These are phyloP conservation scores for Whalleya microplaca DNA, from an alignment of 2,329 filamentous ascomycete genomes.

Conservation along the genomic window DNA sequence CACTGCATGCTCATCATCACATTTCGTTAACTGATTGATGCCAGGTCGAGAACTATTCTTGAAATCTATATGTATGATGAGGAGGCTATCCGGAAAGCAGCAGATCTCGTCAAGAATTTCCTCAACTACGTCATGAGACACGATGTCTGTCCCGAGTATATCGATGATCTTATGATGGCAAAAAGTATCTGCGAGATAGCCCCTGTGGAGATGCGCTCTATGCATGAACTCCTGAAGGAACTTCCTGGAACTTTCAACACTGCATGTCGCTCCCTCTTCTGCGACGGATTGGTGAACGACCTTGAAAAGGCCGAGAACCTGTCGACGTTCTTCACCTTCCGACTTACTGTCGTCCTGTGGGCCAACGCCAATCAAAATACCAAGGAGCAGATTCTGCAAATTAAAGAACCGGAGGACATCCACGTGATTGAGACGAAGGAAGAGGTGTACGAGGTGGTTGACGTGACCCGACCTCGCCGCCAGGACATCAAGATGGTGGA, in stretches of 20 bases:
- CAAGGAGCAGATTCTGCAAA: slow-evolving; percentile 33
- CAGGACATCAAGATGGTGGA: slow-evolving; percentile 21
- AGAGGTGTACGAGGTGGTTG: slow-evolving; percentile 63
- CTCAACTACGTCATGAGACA: slow-evolving; percentile 86
- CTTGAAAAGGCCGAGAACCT: slow-evolving; percentile 41
- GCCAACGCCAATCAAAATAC: slow-evolving; percentile 34
- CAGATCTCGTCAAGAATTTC: slow-evolving; percentile 79
- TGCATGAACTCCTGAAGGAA: slow-evolving; percentile 51
- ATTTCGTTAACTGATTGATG: slow-evolving; percentile 20
- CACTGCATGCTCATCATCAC: background rate
- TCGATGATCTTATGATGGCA: slow-evolving; percentile 67
- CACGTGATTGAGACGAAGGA: slow-evolving; percentile 51
- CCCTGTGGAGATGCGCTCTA: slow-evolving; percentile 66
- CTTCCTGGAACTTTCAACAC: slow-evolving; percentile 82
- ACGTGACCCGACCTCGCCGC: slow-evolving; percentile 45
- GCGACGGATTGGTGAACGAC: slow-evolving; percentile 38
- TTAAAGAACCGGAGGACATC: slow-evolving; percentile 37
- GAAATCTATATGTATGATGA: slow-evolving; percentile 59
- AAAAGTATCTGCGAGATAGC: slow-evolving; percentile 69
- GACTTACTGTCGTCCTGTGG: slow-evolving; percentile 45
- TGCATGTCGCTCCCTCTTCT: slow-evolving; percentile 72
- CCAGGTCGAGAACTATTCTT: slow-evolving; percentile 60
- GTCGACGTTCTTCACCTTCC: slow-evolving; percentile 47
- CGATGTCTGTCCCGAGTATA: slow-evolving; percentile 83
- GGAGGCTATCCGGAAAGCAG: slow-evolving; percentile 59